Evolutionary conservation across 306 rosid genomes (phyloP), one percentile per base, ranked within the genome.

Genomic region (Quercus agrifolia): DNA sequence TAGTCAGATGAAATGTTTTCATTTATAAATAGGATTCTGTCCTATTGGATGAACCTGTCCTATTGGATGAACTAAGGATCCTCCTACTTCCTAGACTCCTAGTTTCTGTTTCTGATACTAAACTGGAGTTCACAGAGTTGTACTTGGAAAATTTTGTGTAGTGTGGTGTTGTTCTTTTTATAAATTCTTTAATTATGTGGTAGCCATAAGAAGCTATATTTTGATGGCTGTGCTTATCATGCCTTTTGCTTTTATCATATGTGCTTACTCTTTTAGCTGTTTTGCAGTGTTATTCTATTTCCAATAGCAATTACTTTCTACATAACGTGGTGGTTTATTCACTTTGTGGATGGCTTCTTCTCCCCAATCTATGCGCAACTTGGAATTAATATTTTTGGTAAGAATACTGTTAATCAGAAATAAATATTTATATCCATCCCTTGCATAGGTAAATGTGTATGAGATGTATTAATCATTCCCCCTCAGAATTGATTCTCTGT

Each of bases 291-390:
- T 80, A 93, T 93, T 83, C 78, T 93, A 63, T 87, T 93, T 81
- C 98, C 98, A 57, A 90, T 93, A 68, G 98, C 98, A 21, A 88
- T 93, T 84, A 93, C 98, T 73, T 93, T 93, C 90, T 93, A 93
- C 69, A 87, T 93, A 76, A 93, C 98, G 25, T 93, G 94, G 94
- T 93, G 98, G 98, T 93, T 93, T 82, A 91, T 93, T 87, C 98
- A 93, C 90, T 93, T 93, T 23, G 97, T 91, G 80, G 98, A 93
- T 80, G 89, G 98, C 62, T 93, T 93, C 73, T 93, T 93, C 83
- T 93, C 98, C 79, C 98, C 98, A 23, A 93, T 93, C 77, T 93
- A 90, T 76, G 94, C 90, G 75, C 91, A 90, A 74, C 98, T 93
- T 77, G 98, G 98, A 86, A 88, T 93, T 71, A 75, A 93, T 78